phyloP scores from a whole-genome alignment of 257 asterid genomes.

The Solanum arcanum region DNA sequence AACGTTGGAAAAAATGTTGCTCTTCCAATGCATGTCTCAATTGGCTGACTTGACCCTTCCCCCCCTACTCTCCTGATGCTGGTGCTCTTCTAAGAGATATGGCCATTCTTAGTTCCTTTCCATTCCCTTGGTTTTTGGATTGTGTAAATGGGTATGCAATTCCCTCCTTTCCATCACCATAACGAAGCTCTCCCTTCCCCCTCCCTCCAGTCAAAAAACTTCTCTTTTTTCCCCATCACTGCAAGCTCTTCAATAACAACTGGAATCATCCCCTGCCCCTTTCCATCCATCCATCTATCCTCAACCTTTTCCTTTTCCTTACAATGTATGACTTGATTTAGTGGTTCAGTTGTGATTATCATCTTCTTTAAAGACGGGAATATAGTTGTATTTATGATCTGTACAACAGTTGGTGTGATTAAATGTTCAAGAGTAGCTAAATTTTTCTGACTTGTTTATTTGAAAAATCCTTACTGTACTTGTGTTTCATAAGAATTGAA shows the following conservation, averaged over 20 bases:
- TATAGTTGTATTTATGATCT: not conserved
- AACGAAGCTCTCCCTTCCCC: not conserved
- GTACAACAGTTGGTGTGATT: not conserved
- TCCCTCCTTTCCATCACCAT: not conserved
- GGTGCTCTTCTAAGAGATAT: not conserved
- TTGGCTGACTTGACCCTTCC: not conserved
- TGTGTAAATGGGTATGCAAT: not conserved
- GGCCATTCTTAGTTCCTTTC: not conserved
- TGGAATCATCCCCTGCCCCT: not conserved
- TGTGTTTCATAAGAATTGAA: not conserved
- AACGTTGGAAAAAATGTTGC: not conserved
- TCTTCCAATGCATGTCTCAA: not conserved
- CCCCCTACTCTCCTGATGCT: not conserved
- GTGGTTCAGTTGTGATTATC: not conserved
- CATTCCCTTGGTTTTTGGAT: not conserved
- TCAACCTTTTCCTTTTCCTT: not conserved
- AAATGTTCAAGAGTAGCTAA: not conserved
- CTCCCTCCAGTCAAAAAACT: not conserved
- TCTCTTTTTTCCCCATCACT: not conserved
- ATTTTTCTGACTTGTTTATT: not conserved
- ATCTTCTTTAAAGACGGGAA: not conserved
- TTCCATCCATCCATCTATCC: not conserved
- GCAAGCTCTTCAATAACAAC: not conserved
- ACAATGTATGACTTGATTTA: not conserved
- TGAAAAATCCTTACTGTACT: not conserved